phyloP scores from a whole-genome alignment of 139 green algal genomes.

The Haematococcus sp. region DNA sequence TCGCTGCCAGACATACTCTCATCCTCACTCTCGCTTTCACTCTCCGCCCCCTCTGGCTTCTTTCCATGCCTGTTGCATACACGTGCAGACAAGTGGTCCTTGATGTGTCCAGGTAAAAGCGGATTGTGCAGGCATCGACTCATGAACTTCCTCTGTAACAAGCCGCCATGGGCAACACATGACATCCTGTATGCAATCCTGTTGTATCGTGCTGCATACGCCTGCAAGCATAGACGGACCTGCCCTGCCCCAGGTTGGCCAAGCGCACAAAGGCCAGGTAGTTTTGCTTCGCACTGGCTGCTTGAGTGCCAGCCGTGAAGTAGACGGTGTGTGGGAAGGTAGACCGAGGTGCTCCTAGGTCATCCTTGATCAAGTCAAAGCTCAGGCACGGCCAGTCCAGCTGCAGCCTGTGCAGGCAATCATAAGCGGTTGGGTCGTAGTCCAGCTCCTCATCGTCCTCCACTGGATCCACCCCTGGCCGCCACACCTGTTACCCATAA shows the following conservation, averaged over 20 bases:
- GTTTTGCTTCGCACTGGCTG: conserved; percentile 67
- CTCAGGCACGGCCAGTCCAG: conserved; percentile 95
- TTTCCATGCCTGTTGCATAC: conserved; percentile 65
- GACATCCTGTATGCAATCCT: too few species aligned
- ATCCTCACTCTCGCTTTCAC: conserved; percentile 15
- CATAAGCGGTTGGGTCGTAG: conserved; percentile 94
- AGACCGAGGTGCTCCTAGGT: conserved; percentile 65
- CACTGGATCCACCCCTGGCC: conserved; percentile 67
- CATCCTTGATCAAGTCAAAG: conserved; percentile 91
- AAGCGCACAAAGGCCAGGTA: conserved; percentile 74
- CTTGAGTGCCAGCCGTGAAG: conserved; percentile 71
- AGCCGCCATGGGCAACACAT: too few species aligned
- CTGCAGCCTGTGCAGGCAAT: conserved; percentile 81
- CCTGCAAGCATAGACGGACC: too few species aligned
- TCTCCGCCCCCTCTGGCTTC: conserved; percentile 27
- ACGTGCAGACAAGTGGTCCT: neutral
- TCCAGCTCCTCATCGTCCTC: conserved; percentile 89
- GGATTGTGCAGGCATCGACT: too few species aligned
- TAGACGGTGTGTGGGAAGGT: conserved; percentile 90
- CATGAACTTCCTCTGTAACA: too few species aligned
- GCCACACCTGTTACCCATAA: conserved; percentile 69
- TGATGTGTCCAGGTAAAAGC: neutral
- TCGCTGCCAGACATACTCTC: conserved; percentile 7
- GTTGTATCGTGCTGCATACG: too few species aligned
- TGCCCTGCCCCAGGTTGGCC: conserved; percentile 58